Evolutionary conservation across 352 stramenopile species (phyloP).

Genomic region (Pythium myriotylum): DNA sequence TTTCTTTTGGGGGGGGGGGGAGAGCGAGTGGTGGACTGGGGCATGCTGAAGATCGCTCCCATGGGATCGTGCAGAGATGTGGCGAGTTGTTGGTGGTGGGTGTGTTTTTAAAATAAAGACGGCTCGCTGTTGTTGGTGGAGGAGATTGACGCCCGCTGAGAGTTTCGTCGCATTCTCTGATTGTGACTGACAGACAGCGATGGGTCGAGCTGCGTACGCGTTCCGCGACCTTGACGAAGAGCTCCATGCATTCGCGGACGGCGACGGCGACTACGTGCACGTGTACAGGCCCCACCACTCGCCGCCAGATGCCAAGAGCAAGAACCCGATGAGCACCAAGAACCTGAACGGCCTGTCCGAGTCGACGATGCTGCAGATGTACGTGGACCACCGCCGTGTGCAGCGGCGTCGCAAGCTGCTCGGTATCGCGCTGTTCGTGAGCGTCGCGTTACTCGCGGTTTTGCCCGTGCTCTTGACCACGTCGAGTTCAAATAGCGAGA

Average conservation of each 20-base stretch:
- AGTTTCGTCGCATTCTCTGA: constrained; percentile 3
- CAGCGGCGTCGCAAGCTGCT: constrained; percentile 27
- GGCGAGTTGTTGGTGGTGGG: no score
- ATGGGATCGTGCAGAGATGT: no score
- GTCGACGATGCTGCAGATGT: constrained; percentile 28
- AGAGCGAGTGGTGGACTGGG: no score
- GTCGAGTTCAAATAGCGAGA: neutral
- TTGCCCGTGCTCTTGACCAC: constrained; percentile 21
- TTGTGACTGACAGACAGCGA: neutral
- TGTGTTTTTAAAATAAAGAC: no score
- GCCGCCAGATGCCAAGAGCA: constrained; percentile 16
- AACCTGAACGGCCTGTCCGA: constrained; percentile 21
- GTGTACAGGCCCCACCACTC: constrained; percentile 28
- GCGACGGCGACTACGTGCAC: constrained; percentile 7
- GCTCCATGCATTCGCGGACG: constrained; percentile 15
- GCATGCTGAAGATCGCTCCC: no score
- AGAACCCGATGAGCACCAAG: neutral
- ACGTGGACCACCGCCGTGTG: constrained; percentile 24
- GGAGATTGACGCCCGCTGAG: neutral
- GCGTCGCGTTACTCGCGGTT: constrained; percentile 18
- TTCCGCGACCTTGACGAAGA: constrained; percentile 34
- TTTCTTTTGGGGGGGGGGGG: no score
- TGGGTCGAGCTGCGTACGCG: constrained; percentile 25
- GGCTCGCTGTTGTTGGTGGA: no score
- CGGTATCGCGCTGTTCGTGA: constrained; percentile 20